Evolutionary conservation across 352 stramenopile species (phyloP), one percentile per base, ranked within the genome.

Genomic region (Phytopythium kandeliae): DNA sequence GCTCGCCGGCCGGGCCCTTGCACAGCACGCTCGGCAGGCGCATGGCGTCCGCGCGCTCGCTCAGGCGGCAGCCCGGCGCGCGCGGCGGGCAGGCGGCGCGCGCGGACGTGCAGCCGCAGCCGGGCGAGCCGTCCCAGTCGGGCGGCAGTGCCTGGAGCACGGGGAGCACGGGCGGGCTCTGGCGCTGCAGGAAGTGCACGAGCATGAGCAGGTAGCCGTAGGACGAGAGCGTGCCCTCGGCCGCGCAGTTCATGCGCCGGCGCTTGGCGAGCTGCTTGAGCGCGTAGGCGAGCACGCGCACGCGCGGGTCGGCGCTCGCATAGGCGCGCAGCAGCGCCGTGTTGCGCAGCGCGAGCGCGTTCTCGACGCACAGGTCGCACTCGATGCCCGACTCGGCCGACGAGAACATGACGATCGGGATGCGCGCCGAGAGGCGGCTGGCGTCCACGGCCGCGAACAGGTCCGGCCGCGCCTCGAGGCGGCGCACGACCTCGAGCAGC

Each of bases 171-270:
- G 84, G 83, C 11, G 67, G 53, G 17, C 46, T 35, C n/a, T 30
- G 51, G n/a, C 63, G 51, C 56, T 98, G 95, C 24, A 99, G 73
- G 69, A 98, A 99, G 70, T 98, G 97, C 30, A 99, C 84, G 13
- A 98, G 77, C 58, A 98, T 85, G 25, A 99, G 57, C 51, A 99
- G 92, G 74, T 98, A 99, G 5, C 95, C 97, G 71, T 99, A 99
- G 22, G 90, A 98, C 62, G 86, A 98, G 37, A 99, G 72, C 22
- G 92, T 99, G 24, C 97, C 96, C 41, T 87, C 70, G 4, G 88
- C 91, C 25, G 97, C 96, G 57, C 98, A 96, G 71, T 98, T 99
- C 45, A 99, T 93, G 30, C 84, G 72, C 17, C 97, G 79, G n/a
- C 70, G 72, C 71, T 99, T 99, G 10, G 96, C 96, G 97, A 97